These are phyloP conservation scores for Daedalea quercina DNA, from an alignment of 768 basidiomycete genomes.

Conservation along the genomic window DNA sequence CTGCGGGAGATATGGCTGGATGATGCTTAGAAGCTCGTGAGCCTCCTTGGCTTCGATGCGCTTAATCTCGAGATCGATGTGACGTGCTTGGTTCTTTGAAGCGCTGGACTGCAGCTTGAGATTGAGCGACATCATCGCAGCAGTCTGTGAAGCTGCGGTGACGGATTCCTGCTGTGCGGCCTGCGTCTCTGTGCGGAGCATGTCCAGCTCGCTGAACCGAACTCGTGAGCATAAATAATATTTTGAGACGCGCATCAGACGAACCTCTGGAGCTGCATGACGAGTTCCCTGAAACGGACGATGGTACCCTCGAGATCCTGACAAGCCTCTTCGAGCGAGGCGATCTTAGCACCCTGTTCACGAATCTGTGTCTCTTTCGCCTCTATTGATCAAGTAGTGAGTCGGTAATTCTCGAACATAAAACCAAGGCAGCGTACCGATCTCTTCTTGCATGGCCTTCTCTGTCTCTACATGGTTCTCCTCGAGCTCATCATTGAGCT, in stretches of 20 bases:
- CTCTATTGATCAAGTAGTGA: constrained; percentile 33
- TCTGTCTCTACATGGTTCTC: constrained; percentile 95
- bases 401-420: not conserved
- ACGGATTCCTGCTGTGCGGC: constrained; percentile 80
- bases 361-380: constrained; percentile 64
- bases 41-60: constrained; percentile 81
- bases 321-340: constrained; percentile 68
- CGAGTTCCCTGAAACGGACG: constrained; percentile 87
- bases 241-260: too few species aligned
- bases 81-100: constrained; percentile 83
- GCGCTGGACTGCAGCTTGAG: constrained; percentile 90
- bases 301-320: constrained; percentile 87
- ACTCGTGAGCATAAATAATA: not conserved
- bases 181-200: constrained; percentile 77
- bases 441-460: constrained; percentile 82
- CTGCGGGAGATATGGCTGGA: constrained; percentile 92
- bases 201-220: constrained; percentile 69
- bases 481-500: constrained; percentile 94
- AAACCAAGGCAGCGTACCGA: constrained; percentile 45
- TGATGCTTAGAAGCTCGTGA: constrained; percentile 70
- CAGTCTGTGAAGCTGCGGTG: constrained; percentile 79
- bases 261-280: constrained; percentile 75
- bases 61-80: constrained; percentile 84
- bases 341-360: constrained; percentile 59
- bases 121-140: constrained; percentile 91